Percentiles rank a stretch among this genome's conserved stretches.
phyloP scores from a whole-genome alignment of 108 stramenopile species.

The Aurantiochytrium sp. region DNA sequence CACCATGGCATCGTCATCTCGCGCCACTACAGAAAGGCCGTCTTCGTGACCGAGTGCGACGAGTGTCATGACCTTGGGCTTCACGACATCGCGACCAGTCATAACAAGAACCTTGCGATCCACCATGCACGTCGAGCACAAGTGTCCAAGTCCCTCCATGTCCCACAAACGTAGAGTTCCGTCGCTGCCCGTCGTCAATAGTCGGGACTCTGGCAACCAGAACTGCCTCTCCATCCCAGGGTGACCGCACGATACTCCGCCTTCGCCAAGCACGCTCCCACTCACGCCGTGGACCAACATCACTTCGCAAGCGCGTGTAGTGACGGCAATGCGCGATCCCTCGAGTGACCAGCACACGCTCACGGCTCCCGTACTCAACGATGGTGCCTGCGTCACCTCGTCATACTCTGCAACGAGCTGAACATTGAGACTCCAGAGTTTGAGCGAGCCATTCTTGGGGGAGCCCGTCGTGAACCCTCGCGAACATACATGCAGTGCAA shows the following conservation, averaged over 20 bases:
- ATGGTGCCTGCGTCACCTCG: not conserved
- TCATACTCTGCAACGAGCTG: not conserved
- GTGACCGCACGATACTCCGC: not conserved
- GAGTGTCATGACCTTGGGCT: not conserved
- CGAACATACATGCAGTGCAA: not conserved
- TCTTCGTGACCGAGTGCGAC: not conserved
- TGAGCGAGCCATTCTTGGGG: not conserved
- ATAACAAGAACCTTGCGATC: not conserved
- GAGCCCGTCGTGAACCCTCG: not conserved
- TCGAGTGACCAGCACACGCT: not conserved
- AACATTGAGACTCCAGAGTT: not conserved
- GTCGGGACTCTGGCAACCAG: not conserved
- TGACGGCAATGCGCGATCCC: not conserved
- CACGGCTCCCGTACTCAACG: not conserved
- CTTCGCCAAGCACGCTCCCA: not conserved
- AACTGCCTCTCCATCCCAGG: not conserved
- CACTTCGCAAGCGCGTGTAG: not conserved
- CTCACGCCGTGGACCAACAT: not conserved
- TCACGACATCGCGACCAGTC: not conserved
- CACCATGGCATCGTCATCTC: not conserved
- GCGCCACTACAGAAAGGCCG: not conserved
- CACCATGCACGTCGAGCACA: not conserved
- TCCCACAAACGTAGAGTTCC: not conserved
- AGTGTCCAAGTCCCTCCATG: not conserved
- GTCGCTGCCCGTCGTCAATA: not conserved